phyloP scores from a whole-genome alignment of 495 filamentous ascomycete genomes.

The Parathielavia appendiculata region DNA sequence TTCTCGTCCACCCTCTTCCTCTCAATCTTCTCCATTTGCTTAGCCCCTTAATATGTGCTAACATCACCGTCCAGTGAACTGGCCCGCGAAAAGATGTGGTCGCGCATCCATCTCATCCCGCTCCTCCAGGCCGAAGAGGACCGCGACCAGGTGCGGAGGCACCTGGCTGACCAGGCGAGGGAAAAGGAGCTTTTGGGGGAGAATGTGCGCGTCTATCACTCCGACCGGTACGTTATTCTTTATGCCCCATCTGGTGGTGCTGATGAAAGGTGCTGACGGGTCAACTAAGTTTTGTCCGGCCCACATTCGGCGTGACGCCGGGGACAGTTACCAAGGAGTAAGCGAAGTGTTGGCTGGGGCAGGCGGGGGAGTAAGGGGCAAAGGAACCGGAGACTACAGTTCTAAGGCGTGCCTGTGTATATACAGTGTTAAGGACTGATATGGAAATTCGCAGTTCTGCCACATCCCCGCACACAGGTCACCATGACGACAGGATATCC shows the following conservation, averaged over 20 bases:
- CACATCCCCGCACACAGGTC: too few species aligned
- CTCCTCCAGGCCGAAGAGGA: constrained; percentile 93
- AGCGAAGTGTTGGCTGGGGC: background rate
- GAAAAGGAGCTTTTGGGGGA: constrained; percentile 85
- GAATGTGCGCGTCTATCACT: constrained; percentile 76
- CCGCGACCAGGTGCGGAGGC: constrained; percentile 81
- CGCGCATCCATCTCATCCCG: constrained; percentile 85
- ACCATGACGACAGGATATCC: too few species aligned
- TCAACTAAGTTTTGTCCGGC: constrained; percentile 58
- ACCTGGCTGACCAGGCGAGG: constrained; percentile 77
- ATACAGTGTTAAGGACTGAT: background rate
- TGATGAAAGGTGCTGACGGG: constrained; percentile 9
- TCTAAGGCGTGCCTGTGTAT: background rate
- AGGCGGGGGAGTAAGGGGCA: background rate
- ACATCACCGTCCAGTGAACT: constrained; percentile 63
- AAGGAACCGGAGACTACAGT: background rate
- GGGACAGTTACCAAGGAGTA: constrained; percentile 46
- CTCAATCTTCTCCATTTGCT: background rate
- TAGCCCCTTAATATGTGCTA: background rate
- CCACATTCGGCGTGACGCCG: constrained; percentile 62
- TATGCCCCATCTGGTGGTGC: constrained; percentile 1
- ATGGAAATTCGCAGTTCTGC: too few species aligned
- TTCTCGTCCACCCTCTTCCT: background rate
- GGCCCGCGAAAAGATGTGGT: constrained; percentile 95
- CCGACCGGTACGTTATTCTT: constrained; percentile 67